Evolutionary conservation across 495 filamentous ascomycete genomes (phyloP).

Genomic region (Melanomma pulvis-pyrius): DNA sequence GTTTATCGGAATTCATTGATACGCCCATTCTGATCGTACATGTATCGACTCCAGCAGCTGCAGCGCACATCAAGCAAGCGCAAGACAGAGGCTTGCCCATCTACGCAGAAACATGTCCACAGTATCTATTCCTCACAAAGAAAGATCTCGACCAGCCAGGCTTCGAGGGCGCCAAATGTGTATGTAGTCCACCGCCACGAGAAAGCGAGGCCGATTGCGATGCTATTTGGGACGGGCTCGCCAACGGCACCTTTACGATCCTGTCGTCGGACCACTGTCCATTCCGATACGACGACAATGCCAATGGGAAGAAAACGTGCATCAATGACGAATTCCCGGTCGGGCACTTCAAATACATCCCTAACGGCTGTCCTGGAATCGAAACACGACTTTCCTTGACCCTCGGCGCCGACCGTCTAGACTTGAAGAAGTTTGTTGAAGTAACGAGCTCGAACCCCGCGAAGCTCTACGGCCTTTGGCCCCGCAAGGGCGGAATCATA

Average conservation of each 20-base stretch:
- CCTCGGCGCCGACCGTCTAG: slow-evolving; percentile 50
- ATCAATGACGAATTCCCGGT: slow-evolving; percentile 50
- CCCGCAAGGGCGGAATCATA: slow-evolving; percentile 58
- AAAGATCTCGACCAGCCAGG: slow-evolving; percentile 54
- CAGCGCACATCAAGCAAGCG: slow-evolving; percentile 57
- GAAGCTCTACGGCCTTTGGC: slow-evolving; percentile 63
- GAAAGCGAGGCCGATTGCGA: slow-evolving; percentile 43
- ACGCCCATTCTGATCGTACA: slow-evolving; percentile 63
- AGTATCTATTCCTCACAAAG: slow-evolving; percentile 64
- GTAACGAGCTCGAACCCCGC: slow-evolving; percentile 60
- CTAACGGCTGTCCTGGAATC: slow-evolving; percentile 63
- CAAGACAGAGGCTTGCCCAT: slow-evolving; percentile 60
- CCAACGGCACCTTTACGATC: slow-evolving; percentile 55
- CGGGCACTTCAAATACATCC: slow-evolving; percentile 57
- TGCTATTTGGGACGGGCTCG: slow-evolving; percentile 42
- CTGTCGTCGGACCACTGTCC: slow-evolving; percentile 61
- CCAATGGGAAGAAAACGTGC: slow-evolving; percentile 53
- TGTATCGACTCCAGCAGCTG: slow-evolving; percentile 56
- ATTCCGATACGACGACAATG: slow-evolving; percentile 54
- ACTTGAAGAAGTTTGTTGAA: slow-evolving; percentile 61
- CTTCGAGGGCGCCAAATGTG: slow-evolving; percentile 52
- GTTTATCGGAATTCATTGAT: slow-evolving; percentile 57
- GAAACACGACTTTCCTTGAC: slow-evolving; percentile 60
- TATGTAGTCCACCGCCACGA: slow-evolving; percentile 45
- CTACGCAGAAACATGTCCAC: slow-evolving; percentile 67